Base-by-base conservation (phyloP, 441 rosid species). In the Erysimum pusillum region DNA sequence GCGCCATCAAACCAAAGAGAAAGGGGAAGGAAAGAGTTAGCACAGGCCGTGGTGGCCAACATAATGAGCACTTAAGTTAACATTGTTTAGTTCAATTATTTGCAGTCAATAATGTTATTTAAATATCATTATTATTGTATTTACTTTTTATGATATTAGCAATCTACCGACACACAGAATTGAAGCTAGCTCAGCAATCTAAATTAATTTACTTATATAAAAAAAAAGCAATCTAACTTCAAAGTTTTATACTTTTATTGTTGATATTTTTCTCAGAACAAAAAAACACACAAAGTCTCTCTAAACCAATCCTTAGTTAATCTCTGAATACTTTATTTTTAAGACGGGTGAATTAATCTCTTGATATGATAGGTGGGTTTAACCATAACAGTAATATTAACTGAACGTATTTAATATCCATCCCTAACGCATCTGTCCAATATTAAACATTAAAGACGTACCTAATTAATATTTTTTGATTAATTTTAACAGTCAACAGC, bases 21-120 rank as follows among this genome's bases (percentile, higher is more conserved):
- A 76, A 7, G 60, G 7, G 12, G 0, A 61, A 5, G 57, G 79
- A 67, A 51, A 4, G 0, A 28, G 9, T 17, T 34, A 61, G 63
- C 18, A 0, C 49, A 5, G 75, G 75, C 5, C 49, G 22, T 7
- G 2, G 42, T 36, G 75, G 74, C 9, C 10, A 69, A 20, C 62
- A 60, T 42, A 9, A 75, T 25, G 67, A 75, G 68, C 74, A 60
- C 32, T 13, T 18, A 7, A 61, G 39, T 20, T 51, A n/a, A 31
- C 22, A 28, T 56, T 32, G 1, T 44, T n/a, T 58, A 60, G 63
- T 20, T 18, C n/a, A 17, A 36, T 67, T 38, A 59, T 28, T 73
- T 36, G 51, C 36, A 74, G 13, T 31, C 58, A 2, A 36, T 42
- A 9, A 54, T 35, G 38, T 8, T 35, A n/a, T 66, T 63, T 39